phyloP scores from a whole-genome alignment of 2,329 filamentous ascomycete genomes.

The Tothia fuscella region DNA sequence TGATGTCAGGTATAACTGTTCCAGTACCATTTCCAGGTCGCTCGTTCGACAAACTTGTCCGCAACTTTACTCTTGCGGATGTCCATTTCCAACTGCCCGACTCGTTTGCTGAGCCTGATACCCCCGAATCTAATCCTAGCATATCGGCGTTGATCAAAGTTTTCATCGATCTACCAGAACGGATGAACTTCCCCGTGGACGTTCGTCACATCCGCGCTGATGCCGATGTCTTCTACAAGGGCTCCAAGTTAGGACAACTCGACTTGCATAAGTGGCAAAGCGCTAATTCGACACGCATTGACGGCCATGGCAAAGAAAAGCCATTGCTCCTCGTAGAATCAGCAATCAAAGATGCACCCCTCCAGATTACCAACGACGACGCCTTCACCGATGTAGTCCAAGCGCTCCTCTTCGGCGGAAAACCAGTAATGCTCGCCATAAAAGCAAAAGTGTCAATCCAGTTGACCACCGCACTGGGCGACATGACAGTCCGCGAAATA shows the following conservation, averaged over 20 bases:
- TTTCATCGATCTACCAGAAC: constrained; percentile 63
- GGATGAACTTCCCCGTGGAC: constrained; percentile 76
- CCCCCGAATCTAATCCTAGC: constrained; percentile 60
- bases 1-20: constrained; percentile 70
- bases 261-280: constrained; percentile 72
- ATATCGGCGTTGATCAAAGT: constrained; percentile 78
- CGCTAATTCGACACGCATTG: constrained; percentile 65
- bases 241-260: constrained; percentile 66
- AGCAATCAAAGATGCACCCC: constrained; percentile 62
- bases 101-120: constrained; percentile 62
- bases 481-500: constrained; percentile 69
- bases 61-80: constrained; percentile 75
- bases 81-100: constrained; percentile 80
- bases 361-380: constrained; percentile 69
- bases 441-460: constrained; percentile 73
- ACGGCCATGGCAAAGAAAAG: constrained; percentile 40
- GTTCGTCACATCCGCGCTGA: constrained; percentile 65
- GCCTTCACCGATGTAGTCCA: constrained; percentile 73
- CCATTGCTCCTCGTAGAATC: constrained; percentile 63
- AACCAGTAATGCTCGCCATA: constrained; percentile 59
- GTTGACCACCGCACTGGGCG: constrained; percentile 68
- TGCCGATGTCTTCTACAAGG: constrained; percentile 70
- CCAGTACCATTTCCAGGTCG: constrained; percentile 75
- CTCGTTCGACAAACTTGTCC: constrained; percentile 70
- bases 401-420: constrained; percentile 61